These are phyloP conservation scores for Pestalotiopsis sp. DNA, from an alignment of 2,329 filamentous ascomycete species.

Conservation along the genomic window DNA sequence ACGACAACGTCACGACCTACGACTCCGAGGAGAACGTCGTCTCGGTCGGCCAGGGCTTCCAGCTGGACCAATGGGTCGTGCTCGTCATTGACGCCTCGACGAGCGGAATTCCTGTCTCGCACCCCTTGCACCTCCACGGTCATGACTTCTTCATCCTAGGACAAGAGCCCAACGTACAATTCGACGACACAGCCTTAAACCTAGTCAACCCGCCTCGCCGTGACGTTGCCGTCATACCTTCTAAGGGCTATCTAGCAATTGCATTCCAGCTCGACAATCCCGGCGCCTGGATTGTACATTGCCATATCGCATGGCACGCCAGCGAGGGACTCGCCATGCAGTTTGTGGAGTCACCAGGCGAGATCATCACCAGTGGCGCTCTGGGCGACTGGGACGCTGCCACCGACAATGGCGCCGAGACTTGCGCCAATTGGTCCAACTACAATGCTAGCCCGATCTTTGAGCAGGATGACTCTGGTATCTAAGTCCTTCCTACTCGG, in stretches of 20 bases:
- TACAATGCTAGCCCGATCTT: neutral
- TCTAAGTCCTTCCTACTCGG: neutral
- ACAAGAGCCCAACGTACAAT: slow-evolving; percentile 25
- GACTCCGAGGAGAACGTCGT: slow-evolving; percentile 26
- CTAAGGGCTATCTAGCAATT: slow-evolving; percentile 45
- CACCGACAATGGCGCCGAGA: neutral
- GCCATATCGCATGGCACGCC: slow-evolving; percentile 45
- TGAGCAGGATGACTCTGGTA: slow-evolving; percentile 7
- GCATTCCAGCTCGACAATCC: slow-evolving; percentile 53
- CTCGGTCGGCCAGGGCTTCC: slow-evolving; percentile 13
- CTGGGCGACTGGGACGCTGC: neutral
- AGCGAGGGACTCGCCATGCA: slow-evolving; percentile 50
- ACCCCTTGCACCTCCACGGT: slow-evolving; percentile 41
- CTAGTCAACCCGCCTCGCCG: slow-evolving; percentile 45
- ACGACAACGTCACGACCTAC: slow-evolving; percentile 20
- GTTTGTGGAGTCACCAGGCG: slow-evolving; percentile 38
- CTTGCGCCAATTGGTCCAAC: neutral
- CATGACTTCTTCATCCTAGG: slow-evolving; percentile 40
- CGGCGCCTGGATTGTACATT: slow-evolving; percentile 43
- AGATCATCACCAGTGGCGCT: slow-evolving; percentile 1
- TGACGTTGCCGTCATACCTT: slow-evolving; percentile 45
- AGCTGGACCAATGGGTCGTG: slow-evolving; percentile 27
- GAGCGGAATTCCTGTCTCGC: slow-evolving; percentile 19
- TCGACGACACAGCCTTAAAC: slow-evolving; percentile 29
- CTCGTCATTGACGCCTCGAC: slow-evolving; percentile 22